Base-by-base conservation (phyloP, 2,329 filamentous ascomycete species). In the Penicillium psychrosexuale region DNA sequence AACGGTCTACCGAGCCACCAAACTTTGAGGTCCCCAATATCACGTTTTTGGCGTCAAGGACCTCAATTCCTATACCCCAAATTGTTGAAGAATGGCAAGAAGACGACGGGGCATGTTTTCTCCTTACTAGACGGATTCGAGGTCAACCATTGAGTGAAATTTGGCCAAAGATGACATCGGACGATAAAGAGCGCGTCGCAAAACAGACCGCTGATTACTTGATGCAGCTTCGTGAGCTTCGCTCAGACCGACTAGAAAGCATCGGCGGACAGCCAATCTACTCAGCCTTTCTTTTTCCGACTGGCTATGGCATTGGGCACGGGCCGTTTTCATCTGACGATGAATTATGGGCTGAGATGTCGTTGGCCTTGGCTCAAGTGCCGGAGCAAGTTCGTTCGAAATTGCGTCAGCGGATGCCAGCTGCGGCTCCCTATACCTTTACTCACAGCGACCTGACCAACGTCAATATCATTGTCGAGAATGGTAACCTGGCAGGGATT, bases 401-500 rank as follows among this genome's bases (percentile, higher is more conserved):
- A 38, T 53, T 66, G 27, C 49, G 58, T 49, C 13, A 53, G 3
- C 27, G 44, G 5, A 66, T 68, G 61, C 65, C 61, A 8, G 8
- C 58, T 34, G 57, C 59, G 17, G 19, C 42, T 22, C 70, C 66
- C 6, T 74, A 67, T 46, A 71, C 72, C 33, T 76, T 76, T 57
- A 75, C 71, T 0, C 72, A 77, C 50, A 63, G 64, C 13, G 72
- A 77, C 56, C 63, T 77, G 4, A 67, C 65, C 6, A 61, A 62
- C 43, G 64, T 66, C 3, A 77, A 76, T 50, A 74, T 77, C 38
- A 75, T 77, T 38, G 72, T 76, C 22, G 61, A 75, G 8, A 58
- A 72, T 53, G 70, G 69, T 8, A 63, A 65, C 42, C 52, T 76
- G 24, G 61, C 65, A 9, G 72, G 69, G 15, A 74, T 75, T 19